These are phyloP conservation scores for Penicillium salamii DNA, from an alignment of 495 filamentous ascomycete genomes.

Conservation along the genomic window DNA sequence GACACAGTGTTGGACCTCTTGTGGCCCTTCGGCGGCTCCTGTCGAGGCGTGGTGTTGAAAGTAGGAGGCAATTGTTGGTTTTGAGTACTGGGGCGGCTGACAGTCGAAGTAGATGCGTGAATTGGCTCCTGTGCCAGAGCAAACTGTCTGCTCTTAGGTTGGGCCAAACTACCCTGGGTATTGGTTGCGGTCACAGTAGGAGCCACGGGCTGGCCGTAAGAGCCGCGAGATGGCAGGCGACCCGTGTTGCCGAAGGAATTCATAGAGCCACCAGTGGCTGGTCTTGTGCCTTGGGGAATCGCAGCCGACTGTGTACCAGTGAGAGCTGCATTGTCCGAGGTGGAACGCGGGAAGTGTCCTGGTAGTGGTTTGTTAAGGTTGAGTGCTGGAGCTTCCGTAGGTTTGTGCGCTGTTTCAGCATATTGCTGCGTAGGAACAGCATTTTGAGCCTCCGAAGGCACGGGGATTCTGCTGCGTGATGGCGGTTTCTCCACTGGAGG, in stretches of 20 bases:
- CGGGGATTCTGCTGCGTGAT: conserved; percentile 18
- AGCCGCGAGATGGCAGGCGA: conserved; percentile 72
- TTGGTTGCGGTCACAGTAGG: conserved; percentile 87
- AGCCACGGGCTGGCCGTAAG: conserved; percentile 85
- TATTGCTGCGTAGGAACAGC: conserved; percentile 6
- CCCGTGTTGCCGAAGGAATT: conserved; percentile 57
- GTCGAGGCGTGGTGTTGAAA: conserved; percentile 43
- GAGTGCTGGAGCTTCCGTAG: conserved; percentile 13
- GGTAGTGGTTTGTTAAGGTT: conserved; percentile 29
- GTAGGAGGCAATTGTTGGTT: conserved; percentile 46
- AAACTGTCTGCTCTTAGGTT: conserved; percentile 76
- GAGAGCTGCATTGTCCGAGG: conserved; percentile 54
- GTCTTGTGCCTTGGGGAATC: conserved; percentile 55
- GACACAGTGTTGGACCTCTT: conserved; percentile 88
- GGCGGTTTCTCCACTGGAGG: conserved; percentile 16
- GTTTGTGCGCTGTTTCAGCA: conserved; percentile 5
- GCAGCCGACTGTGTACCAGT: conserved; percentile 43
- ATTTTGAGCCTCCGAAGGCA: conserved; percentile 11
- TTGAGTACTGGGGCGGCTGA: conserved; percentile 61
- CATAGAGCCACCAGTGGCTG: conserved; percentile 81
- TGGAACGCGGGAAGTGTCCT: conserved; percentile 51
- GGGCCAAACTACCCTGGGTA: conserved; percentile 84
- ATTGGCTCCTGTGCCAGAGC: conserved; percentile 57
- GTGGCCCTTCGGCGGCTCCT: conserved; percentile 65
- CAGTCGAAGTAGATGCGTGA: conserved; percentile 29